Evolutionary conservation across 2,329 filamentous ascomycete species (phyloP), one percentile per base, ranked within the genome.

Genomic region (Colletotrichum tamarilloi): DNA sequence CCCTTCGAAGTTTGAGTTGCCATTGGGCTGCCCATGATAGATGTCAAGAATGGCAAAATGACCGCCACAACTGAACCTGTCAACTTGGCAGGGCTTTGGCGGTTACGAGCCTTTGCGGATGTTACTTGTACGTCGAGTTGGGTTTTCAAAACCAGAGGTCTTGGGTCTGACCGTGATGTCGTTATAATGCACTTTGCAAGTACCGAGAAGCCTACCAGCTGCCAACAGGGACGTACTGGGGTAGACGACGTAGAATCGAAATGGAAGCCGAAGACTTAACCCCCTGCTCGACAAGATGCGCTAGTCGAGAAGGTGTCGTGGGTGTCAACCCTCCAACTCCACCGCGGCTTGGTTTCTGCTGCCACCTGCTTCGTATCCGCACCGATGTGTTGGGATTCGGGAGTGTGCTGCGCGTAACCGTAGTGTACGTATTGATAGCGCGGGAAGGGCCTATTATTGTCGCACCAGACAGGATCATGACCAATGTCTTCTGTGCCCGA

Each of bases 291-390:
- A 60, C 60, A 19, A 64, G 32, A 38, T 60, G 67, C 69, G 62
- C 46, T 65, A 65, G 49, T 7, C 7, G 49, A 56, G 30, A 22
- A 42, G 62, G 62, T 57, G 24, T 28, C 62, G 32, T 42, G 38
- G 38, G 32, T 35, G 32, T 35, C 32, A 69, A 60, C 53, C 55
- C 24, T 64, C 58, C 53, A 38, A 49, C 57, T 57, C 70, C 60
- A 70, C 70, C 30, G 22, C 38, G 66, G 67, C 30, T 35, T 64
- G 22, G 56, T 35, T 66, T 70, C 71, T 66, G 62, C 60, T 65
- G 22, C 22, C 22, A 24, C 22, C 22, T 24, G 67, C 71, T 62
- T 73, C 71, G 71, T 62, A 73, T 70, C 67, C 56, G 71, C 67
- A 70, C 56, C 62, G 67, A 66, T 52, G 70, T 69, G 53, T 59